These are phyloP conservation scores for Raphanus raphanistrum DNA, from an alignment of 345 rosid genomes.

Conservation along the genomic window DNA sequence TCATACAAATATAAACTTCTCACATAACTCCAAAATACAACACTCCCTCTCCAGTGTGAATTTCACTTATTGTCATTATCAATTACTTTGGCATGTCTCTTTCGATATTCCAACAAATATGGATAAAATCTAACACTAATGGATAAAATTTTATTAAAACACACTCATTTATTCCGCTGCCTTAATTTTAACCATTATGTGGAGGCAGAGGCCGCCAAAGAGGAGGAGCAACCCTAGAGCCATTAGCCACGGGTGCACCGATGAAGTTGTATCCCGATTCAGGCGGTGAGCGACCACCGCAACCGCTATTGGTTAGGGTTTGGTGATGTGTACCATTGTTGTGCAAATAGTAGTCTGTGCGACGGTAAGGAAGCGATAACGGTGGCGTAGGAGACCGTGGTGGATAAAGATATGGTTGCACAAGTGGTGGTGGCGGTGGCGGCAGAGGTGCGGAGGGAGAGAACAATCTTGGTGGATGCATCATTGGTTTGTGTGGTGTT, in stretches of 20 bases:
- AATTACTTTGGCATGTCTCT: conserved; percentile 34
- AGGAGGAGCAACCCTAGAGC: conserved; percentile 19
- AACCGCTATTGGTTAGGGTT: conserved; percentile 33
- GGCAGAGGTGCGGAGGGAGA: conserved; percentile 43
- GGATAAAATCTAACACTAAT: neutral
- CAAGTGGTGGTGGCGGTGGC: conserved; percentile 36
- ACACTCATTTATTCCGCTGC: neutral
- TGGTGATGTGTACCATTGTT: conserved; percentile 44
- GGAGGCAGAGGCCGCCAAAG: conserved; percentile 26
- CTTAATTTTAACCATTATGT: conserved; percentile 14
- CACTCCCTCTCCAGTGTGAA: conserved; percentile 25
- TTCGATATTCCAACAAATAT: conserved; percentile 19
- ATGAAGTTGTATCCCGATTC: conserved; percentile 39
- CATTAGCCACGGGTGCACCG: conserved; percentile 41
- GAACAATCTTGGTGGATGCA: conserved; percentile 54
- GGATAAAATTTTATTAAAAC: neutral
- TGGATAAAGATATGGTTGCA: conserved; percentile 49
- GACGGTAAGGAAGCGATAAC: conserved; percentile 42
- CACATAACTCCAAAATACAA: conserved; percentile 22
- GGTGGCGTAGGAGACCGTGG: conserved; percentile 50
- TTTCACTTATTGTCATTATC: conserved; percentile 33
- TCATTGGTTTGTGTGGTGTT: conserved; percentile 51
- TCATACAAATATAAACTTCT: conserved; percentile 29
- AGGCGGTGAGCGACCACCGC: conserved; percentile 10
- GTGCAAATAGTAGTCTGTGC: conserved; percentile 56